phyloP scores from a whole-genome alignment of 2,329 filamentous ascomycete species.

The Neodidymelliopsis sp. region DNA sequence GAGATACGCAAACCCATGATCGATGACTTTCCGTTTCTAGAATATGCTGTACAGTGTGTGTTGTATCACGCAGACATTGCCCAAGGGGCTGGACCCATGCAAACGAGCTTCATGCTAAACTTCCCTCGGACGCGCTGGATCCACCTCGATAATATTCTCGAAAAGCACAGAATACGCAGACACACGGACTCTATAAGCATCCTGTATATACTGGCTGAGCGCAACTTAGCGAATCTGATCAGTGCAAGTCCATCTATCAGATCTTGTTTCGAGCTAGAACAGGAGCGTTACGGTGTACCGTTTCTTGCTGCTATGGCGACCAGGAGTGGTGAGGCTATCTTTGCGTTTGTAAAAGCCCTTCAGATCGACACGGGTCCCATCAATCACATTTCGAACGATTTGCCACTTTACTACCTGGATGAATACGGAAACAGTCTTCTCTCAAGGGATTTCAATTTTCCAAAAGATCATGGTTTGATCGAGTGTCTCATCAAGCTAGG shows the following conservation, averaged over 20 bases:
- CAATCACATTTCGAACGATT: no score
- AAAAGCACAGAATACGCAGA: conserved; percentile 32
- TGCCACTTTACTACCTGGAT: no score
- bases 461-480: no score
- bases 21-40: conserved; percentile 54
- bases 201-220: conserved; percentile 32
- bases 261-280: conserved; percentile 28
- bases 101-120: conserved; percentile 21
- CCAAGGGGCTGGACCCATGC: conserved; percentile 29
- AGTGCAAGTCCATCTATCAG: conserved; percentile 26
- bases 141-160: conserved; percentile 42
- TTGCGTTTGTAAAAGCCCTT: background rate
- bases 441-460: no score
- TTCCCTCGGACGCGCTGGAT: conserved; percentile 45
- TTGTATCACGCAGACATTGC: conserved; percentile 54
- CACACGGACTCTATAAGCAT: conserved; percentile 22
- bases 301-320: conserved; percentile 44
- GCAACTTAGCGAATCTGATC: conserved; percentile 39
- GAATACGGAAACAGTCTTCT: no score
- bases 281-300: conserved; percentile 45
- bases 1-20: conserved; percentile 12
- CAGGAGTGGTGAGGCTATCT: background rate
- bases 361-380: background rate
- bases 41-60: conserved; percentile 54
- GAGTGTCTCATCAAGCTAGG: no score